phyloP scores from a whole-genome alignment of 225 moss, liverwort and hornwort species.

The Rhytidiadelphus loreus region DNA sequence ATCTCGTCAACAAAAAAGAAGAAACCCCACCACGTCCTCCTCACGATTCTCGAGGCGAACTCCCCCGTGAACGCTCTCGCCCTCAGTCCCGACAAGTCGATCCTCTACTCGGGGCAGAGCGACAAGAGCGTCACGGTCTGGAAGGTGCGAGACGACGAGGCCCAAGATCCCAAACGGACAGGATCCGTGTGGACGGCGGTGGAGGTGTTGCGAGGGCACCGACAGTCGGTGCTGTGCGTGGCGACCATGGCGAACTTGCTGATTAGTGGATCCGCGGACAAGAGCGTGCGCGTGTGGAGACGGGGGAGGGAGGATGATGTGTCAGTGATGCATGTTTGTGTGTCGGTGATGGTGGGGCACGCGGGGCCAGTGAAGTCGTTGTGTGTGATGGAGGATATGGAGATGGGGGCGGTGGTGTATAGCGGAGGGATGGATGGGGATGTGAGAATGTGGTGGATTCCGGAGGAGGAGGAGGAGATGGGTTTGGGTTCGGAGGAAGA shows the following conservation, averaged over 20 bases:
- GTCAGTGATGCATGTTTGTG: background rate
- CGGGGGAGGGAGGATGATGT: background rate
- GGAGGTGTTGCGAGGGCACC: constrained; percentile 23
- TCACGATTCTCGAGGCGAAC: constrained; percentile 12
- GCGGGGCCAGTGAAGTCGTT: constrained; percentile 31
- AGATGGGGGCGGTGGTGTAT: constrained; percentile 26
- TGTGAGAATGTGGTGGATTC: constrained; percentile 35
- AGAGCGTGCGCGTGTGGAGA: constrained; percentile 35
- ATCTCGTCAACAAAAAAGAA: background rate
- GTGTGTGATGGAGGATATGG: background rate
- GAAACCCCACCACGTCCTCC: background rate
- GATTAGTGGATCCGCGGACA: constrained; percentile 41
- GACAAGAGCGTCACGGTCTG: constrained; percentile 22
- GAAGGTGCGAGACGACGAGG: background rate
- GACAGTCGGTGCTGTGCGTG: constrained; percentile 19
- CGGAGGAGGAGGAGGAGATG: constrained; percentile 15
- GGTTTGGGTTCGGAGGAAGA: constrained; percentile 2
- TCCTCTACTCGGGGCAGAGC: constrained; percentile 37
- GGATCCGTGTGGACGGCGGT: background rate
- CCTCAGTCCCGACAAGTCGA: constrained; percentile 4
- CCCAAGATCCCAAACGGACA: background rate
- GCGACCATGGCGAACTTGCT: constrained; percentile 11
- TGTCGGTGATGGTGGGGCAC: constrained; percentile 17
- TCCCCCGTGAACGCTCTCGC: constrained; percentile 45
- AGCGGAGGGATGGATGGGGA: constrained; percentile 41